Evolutionary conservation across 768 basidiomycete genomes (phyloP).

Genomic region (Pleurotus salmoneostramineus): DNA sequence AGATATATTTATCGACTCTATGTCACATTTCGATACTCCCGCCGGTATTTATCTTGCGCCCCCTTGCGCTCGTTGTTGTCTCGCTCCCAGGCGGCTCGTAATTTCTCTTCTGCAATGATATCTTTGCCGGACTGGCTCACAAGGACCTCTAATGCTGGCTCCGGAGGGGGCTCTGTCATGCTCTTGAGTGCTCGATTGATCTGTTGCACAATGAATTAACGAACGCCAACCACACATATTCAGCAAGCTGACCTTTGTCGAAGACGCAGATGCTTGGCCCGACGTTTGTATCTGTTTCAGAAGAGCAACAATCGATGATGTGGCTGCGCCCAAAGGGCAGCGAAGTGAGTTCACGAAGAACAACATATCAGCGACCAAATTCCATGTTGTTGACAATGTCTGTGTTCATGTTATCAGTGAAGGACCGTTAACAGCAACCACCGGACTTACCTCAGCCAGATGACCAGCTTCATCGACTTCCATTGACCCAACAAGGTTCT

Average conservation of each 20-base stretch:
- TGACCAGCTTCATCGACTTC: conserved; percentile 43
- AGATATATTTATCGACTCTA: too few relatives aligned
- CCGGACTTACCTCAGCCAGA: conserved; percentile 31
- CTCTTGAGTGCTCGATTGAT: conserved; percentile 49
- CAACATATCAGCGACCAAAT: conserved; percentile 64
- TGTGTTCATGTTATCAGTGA: conserved; percentile 19
- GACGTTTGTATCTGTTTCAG: conserved; percentile 45
- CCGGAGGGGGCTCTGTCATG: conserved; percentile 48
- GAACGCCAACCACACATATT: background rate
- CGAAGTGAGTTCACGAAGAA: conserved; percentile 56
- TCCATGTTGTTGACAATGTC: conserved; percentile 53
- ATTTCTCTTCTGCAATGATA: conserved; percentile 65
- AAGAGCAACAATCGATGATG: conserved; percentile 42
- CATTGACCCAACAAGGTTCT: conserved; percentile 44
- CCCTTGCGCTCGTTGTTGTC: conserved; percentile 23
- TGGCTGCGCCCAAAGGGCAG: conserved; percentile 49
- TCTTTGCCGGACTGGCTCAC: conserved; percentile 60
- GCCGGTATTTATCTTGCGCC: conserved; percentile 6
- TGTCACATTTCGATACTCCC: conserved; percentile 1
- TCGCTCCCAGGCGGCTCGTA: conserved; percentile 37
- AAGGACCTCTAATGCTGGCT: conserved; percentile 39
- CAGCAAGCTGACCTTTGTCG: conserved; percentile 39
- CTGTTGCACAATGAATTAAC: conserved; percentile 26
- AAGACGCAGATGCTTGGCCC: conserved; percentile 40
- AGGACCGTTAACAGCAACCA: background rate